phyloP scores from a whole-genome alignment of 352 stramenopile genomes.

The Pythium inflatum region DNA sequence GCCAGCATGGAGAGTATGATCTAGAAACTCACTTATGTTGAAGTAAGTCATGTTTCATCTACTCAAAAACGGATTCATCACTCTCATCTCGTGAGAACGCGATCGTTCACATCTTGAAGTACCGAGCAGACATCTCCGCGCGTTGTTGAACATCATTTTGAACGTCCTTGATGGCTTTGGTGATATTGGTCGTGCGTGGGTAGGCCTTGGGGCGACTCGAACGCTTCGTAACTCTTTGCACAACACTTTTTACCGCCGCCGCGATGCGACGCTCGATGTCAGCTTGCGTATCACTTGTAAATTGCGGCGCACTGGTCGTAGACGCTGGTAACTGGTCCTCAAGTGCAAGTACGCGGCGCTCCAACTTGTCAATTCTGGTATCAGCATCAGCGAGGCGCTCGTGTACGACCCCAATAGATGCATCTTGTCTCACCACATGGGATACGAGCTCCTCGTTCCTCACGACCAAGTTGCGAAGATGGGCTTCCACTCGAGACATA shows the following conservation, averaged over 20 bases:
- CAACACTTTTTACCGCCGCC: neutral
- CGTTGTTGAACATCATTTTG: neutral
- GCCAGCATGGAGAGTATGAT: neutral
- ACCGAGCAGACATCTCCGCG: neutral
- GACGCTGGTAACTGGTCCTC: neutral
- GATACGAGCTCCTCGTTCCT: neutral
- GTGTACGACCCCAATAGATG: neutral
- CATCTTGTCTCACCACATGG: neutral
- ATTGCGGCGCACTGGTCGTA: neutral
- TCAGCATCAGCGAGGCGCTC: neutral
- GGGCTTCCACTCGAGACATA: neutral
- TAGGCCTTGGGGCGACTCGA: neutral
- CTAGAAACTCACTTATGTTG: neutral
- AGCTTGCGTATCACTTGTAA: neutral
- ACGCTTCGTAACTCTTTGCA: neutral
- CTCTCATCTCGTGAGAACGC: neutral
- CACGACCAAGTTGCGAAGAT: neutral
- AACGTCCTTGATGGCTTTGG: neutral
- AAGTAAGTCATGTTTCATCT: neutral
- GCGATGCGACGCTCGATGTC: conserved; percentile 1
- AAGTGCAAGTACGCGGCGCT: neutral
- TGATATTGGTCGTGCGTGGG: neutral
- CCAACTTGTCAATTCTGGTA: neutral
- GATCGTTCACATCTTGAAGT: conserved; percentile 3
- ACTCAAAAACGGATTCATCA: neutral